These are phyloP conservation scores for Schizopora paradoxa DNA, from an alignment of 1,284 basidiomycete genomes.

Conservation along the genomic window DNA sequence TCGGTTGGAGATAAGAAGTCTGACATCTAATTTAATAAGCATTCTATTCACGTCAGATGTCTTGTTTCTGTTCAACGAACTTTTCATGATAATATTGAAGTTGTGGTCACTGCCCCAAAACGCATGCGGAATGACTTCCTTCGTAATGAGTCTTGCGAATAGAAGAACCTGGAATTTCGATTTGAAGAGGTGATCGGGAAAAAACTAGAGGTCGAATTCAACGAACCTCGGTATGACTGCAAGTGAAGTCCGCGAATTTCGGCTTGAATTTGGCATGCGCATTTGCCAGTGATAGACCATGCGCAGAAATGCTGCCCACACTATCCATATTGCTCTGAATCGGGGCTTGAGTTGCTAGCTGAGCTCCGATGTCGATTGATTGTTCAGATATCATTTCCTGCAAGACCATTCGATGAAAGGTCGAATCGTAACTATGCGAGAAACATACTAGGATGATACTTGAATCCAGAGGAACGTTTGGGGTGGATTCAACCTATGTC, in stretches of 20 bases:
- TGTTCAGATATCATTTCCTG: slow-evolving; percentile 74
- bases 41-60: too few species aligned
- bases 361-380: slow-evolving; percentile 32
- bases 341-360: slow-evolving; percentile 45
- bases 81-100: slow-evolving; percentile 49
- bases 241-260: slow-evolving; percentile 73
- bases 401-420: slow-evolving; percentile 4
- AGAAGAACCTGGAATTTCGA: too few species aligned
- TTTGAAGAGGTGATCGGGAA: too few species aligned
- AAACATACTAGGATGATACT: slow-evolving; percentile 50
- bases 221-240: slow-evolving; percentile 59
- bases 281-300: slow-evolving; percentile 33
- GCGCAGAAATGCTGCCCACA: slow-evolving; percentile 2
- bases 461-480: slow-evolving; percentile 42
- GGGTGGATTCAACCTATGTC: slow-evolving; percentile 28
- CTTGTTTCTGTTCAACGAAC: too few species aligned
- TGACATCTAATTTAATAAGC: slow-evolving; percentile 48
- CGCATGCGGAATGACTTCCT: slow-evolving; percentile 64
- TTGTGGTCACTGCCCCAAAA: slow-evolving; percentile 81
- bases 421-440: slow-evolving; percentile 2
- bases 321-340: not conserved
- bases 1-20: slow-evolving; percentile 65
- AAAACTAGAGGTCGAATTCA: too few species aligned
- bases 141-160: slow-evolving; percentile 61
- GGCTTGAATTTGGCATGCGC: slow-evolving; percentile 56